These are phyloP conservation scores for Coemansia sp. DNA, from an alignment of 192 early-diverging fungal species.

Conservation along the genomic window DNA sequence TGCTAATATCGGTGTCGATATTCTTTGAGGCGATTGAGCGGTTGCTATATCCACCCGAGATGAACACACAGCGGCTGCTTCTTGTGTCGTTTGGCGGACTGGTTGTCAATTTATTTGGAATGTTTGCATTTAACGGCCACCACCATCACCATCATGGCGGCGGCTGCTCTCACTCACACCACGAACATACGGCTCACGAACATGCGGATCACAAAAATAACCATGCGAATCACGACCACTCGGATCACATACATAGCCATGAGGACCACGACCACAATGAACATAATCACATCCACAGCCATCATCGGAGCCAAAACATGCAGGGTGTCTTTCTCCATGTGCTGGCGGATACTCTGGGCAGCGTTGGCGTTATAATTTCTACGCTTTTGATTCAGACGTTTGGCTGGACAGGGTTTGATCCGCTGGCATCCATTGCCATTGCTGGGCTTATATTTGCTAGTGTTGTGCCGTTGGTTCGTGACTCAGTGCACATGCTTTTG, in stretches of 20 bases:
- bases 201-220: conserved; percentile 55
- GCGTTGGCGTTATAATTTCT: conserved; percentile 94
- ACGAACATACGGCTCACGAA: conserved; percentile 28
- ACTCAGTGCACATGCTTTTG: conserved; percentile 60
- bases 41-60: conserved; percentile 79
- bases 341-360: conserved; percentile 91
- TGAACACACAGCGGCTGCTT: conserved; percentile 82
- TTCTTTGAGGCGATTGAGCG: conserved; percentile 89
- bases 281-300: conserved; percentile 47
- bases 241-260: conserved; percentile 57
- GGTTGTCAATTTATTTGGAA: conserved; percentile 90
- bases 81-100: conserved; percentile 88
- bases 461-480: conserved; percentile 80
- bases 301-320: conserved; percentile 80
- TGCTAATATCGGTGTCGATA: conserved; percentile 86
- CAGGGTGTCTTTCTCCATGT: conserved; percentile 94
- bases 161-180: conserved; percentile 6
- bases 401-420: conserved; percentile 95
- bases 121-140: conserved; percentile 85
- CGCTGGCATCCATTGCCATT: conserved; percentile 91
- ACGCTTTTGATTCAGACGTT: conserved; percentile 84
- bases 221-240: conserved; percentile 53
- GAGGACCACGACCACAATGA: conserved; percentile 60
- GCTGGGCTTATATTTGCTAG: conserved; percentile 81
- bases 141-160: conserved; percentile 62